Percentiles rank a stretch among this genome's conserved stretches.
Evolutionary conservation across 1,139 yeast genomes (phyloP).

Genomic region (Protomyces inundatus): DNA sequence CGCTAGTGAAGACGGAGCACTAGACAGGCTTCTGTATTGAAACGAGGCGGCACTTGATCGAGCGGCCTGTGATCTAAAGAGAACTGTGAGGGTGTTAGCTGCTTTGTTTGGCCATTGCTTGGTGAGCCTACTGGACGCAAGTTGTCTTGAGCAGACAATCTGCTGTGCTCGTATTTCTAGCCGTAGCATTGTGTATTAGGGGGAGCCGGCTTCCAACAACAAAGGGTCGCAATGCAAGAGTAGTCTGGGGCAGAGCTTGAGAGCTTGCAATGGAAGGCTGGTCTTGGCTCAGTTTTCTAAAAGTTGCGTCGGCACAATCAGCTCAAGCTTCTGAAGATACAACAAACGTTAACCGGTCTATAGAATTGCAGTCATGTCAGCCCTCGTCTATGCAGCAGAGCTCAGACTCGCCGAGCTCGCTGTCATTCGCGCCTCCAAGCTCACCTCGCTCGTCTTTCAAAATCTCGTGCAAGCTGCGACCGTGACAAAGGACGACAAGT

Average conservation of each 20-base stretch:
- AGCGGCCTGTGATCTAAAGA: background rate
- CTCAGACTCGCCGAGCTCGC: conserved; percentile 43
- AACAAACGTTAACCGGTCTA: background rate
- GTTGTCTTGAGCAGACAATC: background rate
- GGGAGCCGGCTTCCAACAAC: background rate
- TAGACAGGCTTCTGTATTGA: no score
- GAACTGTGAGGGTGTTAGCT: background rate
- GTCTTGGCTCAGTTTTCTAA: background rate
- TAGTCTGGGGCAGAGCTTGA: background rate
- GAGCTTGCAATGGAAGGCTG: background rate
- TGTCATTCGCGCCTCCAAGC: conserved; percentile 74
- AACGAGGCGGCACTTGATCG: no score
- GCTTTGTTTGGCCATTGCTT: background rate
- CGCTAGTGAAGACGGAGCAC: no score
- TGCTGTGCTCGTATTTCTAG: background rate
- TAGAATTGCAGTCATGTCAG: background rate
- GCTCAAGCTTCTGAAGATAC: background rate
- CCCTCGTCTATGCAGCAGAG: conserved; percentile 16
- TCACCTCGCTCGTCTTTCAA: conserved; percentile 67
- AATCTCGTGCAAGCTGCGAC: conserved; percentile 51
- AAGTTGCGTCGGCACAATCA: background rate
- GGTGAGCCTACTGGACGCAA: background rate
- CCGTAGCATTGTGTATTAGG: background rate
- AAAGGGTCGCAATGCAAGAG: background rate
- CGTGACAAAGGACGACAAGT: conserved; percentile 76